These are phyloP conservation scores for Furcasterigmium furcatum DNA, from an alignment of 2,329 filamentous ascomycete genomes.

Conservation along the genomic window DNA sequence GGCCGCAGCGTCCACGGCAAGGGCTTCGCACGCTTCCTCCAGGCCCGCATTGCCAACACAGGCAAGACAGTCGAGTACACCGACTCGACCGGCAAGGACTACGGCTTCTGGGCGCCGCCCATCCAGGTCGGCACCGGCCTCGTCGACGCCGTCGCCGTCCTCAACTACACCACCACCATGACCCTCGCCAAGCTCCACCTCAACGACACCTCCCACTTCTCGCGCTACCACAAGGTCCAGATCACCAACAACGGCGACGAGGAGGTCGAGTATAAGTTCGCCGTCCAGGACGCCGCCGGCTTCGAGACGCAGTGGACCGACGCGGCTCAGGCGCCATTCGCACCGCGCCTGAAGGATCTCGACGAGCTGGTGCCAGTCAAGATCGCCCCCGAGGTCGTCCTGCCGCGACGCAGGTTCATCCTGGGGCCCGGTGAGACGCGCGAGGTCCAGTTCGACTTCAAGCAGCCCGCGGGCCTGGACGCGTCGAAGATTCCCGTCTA, in stretches of 20 bases:
- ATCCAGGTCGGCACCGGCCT: constrained; percentile 35
- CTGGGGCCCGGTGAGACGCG: constrained; percentile 4
- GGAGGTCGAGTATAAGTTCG: constrained; percentile 26
- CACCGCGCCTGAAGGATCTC: constrained; percentile 4
- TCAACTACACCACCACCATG: constrained; percentile 23
- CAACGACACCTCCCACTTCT: constrained; percentile 36
- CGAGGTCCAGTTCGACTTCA: constrained; percentile 7
- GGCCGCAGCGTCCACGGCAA: constrained; percentile 5
- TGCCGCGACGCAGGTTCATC: constrained; percentile 1
- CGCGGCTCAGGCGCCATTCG: not conserved
- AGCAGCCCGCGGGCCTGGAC: constrained; percentile 15
- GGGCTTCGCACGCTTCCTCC: constrained; percentile 11
- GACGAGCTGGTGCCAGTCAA: constrained; percentile 2
- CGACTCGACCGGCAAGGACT: constrained; percentile 9
- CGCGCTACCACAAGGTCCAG: constrained; percentile 14
- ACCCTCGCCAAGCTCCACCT: constrained; percentile 31
- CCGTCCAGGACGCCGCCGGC: constrained; percentile 25
- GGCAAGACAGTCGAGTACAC: constrained; percentile 10
- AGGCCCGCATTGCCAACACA: constrained; percentile 11
- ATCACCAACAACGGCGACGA: constrained; percentile 31
- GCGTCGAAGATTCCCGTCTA: constrained; percentile 24
- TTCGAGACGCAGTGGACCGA: constrained; percentile 21
- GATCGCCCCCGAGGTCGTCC: constrained; percentile 3
- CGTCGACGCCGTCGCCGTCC: constrained; percentile 23
- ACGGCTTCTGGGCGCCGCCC: constrained; percentile 24